Evolutionary conservation across 352 stramenopile species (phyloP).

Genomic region (Elongisporangium prolatum): DNA sequence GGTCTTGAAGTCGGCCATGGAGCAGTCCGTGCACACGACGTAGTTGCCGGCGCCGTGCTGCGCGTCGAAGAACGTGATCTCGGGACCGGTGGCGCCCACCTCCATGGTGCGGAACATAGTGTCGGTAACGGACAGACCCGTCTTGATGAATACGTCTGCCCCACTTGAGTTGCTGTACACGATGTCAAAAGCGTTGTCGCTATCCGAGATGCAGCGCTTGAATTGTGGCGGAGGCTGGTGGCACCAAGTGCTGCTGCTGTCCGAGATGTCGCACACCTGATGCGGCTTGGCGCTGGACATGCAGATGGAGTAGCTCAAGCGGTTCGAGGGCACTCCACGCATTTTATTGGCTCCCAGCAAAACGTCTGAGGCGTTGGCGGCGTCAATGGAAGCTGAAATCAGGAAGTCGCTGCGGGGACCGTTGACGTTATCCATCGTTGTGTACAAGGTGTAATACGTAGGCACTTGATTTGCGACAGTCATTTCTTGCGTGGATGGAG

Average conservation of each 20-base stretch:
- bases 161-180: no score
- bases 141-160: no score
- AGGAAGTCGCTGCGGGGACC: background rate
- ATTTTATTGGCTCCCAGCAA: background rate
- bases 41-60: slow-evolving; percentile 4
- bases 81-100: background rate
- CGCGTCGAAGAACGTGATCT: slow-evolving; percentile 8
- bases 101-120: no score
- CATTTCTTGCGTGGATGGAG: background rate
- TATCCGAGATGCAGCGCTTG: no score
- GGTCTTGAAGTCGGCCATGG: slow-evolving; percentile 3
- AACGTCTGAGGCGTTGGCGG: background rate
- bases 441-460: background rate
- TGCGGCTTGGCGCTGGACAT: slow-evolving; percentile 3
- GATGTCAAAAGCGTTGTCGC: no score
- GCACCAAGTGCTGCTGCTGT: slow-evolving; percentile 3
- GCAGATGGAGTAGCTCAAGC: slow-evolving; percentile 4
- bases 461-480: background rate
- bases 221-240: background rate
- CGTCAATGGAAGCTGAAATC: background rate
- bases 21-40: slow-evolving; percentile 9
- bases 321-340: slow-evolving; percentile 4
- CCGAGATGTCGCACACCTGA: slow-evolving; percentile 1
- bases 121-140: no score
- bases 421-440: background rate